phyloP scores from a whole-genome alignment of 306 rosid genomes.

The Arachis stenosperma region DNA sequence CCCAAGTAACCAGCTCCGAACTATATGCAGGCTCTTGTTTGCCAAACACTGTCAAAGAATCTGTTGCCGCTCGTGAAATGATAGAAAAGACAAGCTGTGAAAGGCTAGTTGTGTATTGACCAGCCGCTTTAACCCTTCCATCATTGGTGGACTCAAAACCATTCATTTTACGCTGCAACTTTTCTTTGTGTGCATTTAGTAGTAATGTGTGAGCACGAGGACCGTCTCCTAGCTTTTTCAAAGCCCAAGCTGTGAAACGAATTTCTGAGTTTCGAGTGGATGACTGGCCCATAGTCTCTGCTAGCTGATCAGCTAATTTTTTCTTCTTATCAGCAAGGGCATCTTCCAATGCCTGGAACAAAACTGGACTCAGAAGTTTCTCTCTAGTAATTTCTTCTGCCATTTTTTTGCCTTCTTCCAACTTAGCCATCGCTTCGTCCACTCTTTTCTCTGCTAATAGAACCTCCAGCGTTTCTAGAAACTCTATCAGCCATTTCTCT shows the following conservation, averaged over 20 bases:
- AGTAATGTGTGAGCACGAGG: conserved; percentile 77
- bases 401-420: conserved; percentile 65
- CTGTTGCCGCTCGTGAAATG: conserved; percentile 75
- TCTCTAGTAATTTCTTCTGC: conserved; percentile 47
- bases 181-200: conserved; percentile 62
- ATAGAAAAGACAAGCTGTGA: conserved; percentile 75
- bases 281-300: conserved; percentile 70
- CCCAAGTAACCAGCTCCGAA: conserved; percentile 95
- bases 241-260: conserved; percentile 60
- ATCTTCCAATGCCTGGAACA: conserved; percentile 46
- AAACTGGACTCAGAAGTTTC: conserved; percentile 46
- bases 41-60: conserved; percentile 66
- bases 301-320: conserved; percentile 71
- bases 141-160: conserved; percentile 42
- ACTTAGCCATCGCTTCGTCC: conserved; percentile 70
- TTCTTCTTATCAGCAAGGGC: conserved; percentile 65
- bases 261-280: conserved; percentile 66
- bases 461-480: conserved; percentile 74
- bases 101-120: conserved; percentile 53
- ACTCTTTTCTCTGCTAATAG: conserved; percentile 83
- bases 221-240: conserved; percentile 85
- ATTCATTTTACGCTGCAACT: conserved; percentile 51
- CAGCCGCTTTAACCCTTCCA: conserved; percentile 46
- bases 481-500: conserved; percentile 71
- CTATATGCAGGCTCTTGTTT: conserved; percentile 81